phyloP scores from a whole-genome alignment of 2,329 filamentous ascomycete genomes.

The Leptographium lundbergii region DNA sequence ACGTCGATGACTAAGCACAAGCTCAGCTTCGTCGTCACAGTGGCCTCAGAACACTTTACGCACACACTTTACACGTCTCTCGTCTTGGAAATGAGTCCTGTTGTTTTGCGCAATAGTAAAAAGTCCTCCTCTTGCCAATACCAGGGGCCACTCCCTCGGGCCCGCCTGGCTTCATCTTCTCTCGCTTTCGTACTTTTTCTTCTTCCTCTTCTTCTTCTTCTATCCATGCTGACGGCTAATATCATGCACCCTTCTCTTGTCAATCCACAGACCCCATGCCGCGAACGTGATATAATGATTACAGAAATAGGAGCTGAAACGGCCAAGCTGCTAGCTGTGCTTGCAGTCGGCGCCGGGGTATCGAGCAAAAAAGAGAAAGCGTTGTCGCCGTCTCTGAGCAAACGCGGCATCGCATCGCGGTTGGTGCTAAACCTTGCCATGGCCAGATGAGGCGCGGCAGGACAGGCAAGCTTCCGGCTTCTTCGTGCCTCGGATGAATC shows the following conservation, averaged over 20 bases:
- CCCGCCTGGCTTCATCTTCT: neutral
- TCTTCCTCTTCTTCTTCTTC: neutral
- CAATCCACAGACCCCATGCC: neutral
- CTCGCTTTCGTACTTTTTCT: neutral
- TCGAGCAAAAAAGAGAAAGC: neutral
- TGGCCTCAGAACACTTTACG: neutral
- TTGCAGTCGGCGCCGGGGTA: neutral
- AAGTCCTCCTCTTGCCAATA: neutral
- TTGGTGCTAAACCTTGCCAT: neutral
- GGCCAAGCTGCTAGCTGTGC: neutral
- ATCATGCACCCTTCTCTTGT: neutral
- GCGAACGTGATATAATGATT: neutral
- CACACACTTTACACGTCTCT: neutral
- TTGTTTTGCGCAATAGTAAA: neutral
- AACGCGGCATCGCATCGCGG: neutral
- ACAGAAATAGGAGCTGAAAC: neutral
- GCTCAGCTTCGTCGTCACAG: neutral
- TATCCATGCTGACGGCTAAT: neutral
- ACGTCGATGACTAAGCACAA: neutral
- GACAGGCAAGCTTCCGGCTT: neutral
- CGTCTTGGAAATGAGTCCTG: neutral
- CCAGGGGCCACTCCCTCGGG: neutral
- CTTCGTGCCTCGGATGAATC: neutral
- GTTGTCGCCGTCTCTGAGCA: neutral
- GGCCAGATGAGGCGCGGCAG: neutral